Conservation (phyloP, 75 land plant species). For the Isoetes taiwanensis region DNA sequence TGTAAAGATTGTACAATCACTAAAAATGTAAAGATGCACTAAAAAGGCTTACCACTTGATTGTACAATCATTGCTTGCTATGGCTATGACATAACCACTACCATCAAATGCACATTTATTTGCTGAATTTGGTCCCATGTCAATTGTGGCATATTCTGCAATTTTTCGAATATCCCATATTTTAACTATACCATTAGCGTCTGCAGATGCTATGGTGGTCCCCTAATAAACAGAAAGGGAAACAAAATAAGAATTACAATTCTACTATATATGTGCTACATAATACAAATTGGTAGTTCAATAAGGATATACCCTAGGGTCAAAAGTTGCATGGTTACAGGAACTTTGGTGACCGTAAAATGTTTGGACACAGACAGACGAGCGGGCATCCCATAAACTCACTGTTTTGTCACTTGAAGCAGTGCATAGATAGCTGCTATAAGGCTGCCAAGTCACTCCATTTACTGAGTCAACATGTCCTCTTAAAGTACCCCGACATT, state of each 20-base stretch:
- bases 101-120: conserved; percentile 23
- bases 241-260: too few species aligned
- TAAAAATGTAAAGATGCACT: background rate
- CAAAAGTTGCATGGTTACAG: conserved; percentile 29
- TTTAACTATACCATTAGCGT: conserved; percentile 28
- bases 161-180: conserved; percentile 29
- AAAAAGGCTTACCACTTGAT: conserved; percentile 22
- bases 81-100: conserved; percentile 24
- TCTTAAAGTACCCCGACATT: conserved; percentile 29
- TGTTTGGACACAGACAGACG: conserved; percentile 27
- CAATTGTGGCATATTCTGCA: conserved; percentile 20
- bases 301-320: conserved; percentile 16
- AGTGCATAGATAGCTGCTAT: conserved; percentile 22
- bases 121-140: conserved; percentile 27
- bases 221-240: conserved; percentile 10
- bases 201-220: conserved; percentile 19
- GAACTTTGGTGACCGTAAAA: conserved; percentile 29
- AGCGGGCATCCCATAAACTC: conserved; percentile 32
- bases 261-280: too few species aligned
- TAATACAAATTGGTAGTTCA: background rate
- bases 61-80: conserved; percentile 22
- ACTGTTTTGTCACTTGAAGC: conserved; percentile 30
- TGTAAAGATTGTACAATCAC: background rate
- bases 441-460: conserved; percentile 19
- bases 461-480: conserved; percentile 35